phyloP scores from a whole-genome alignment of 1,139 yeast genomes.

The Dujonia santamariae region DNA sequence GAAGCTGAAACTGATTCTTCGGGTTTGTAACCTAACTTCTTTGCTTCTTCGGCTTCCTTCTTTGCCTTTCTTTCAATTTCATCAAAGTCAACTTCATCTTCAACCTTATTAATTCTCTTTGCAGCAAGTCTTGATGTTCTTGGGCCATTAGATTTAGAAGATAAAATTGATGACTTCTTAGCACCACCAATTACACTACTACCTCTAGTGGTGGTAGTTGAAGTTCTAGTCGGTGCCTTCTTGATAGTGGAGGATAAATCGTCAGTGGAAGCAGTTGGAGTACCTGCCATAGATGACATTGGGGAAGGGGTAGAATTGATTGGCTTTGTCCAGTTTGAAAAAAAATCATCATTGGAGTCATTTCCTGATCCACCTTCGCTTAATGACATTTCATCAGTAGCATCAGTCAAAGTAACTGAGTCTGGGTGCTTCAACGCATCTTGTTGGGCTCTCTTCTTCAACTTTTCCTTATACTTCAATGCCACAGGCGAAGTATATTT shows the following conservation, averaged over 20 bases:
- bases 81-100: constrained; percentile 78
- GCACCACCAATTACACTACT: constrained; percentile 17
- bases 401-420: constrained; percentile 57
- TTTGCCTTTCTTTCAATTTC: constrained; percentile 86
- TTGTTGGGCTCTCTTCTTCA: constrained; percentile 61
- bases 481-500: constrained; percentile 85
- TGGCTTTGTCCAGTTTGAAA: constrained; percentile 88
- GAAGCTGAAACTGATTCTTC: constrained; percentile 28
- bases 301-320: constrained; percentile 54
- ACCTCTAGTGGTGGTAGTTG: constrained; percentile 15
- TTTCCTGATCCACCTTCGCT: constrained; percentile 35
- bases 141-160: constrained; percentile 44
- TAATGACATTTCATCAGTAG: constrained; percentile 33
- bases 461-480: constrained; percentile 69
- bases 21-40: constrained; percentile 71
- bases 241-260: constrained; percentile 30
- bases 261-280: constrained; percentile 45
- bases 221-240: constrained; percentile 19
- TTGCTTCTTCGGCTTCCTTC: constrained; percentile 74
- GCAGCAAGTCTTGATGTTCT: constrained; percentile 57
- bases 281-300: constrained; percentile 45
- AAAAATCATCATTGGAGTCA: constrained; percentile 75
- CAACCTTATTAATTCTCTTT: constrained; percentile 44
- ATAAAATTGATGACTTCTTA: constrained; percentile 39
- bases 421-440: constrained; percentile 74